phyloP scores from a whole-genome alignment of 2,329 filamentous ascomycete species.

The Westerdykella aurantiaca region DNA sequence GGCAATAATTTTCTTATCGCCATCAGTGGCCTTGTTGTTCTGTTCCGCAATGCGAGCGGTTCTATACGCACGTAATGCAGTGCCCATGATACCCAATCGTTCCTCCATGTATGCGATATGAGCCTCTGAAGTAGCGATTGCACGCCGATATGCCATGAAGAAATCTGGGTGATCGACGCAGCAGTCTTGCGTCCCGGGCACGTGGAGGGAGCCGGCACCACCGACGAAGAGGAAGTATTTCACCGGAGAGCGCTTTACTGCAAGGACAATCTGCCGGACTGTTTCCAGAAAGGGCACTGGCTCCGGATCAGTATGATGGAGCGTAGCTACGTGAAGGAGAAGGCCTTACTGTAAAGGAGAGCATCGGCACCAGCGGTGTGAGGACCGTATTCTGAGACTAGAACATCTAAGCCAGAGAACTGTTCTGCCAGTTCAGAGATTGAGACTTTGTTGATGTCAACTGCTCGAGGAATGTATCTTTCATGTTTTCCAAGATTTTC shows the following conservation, averaged over 20 bases:
- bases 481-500: constrained; percentile 27
- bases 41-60: constrained; percentile 20
- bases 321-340: neutral
- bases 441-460: constrained; percentile 22
- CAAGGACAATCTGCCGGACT: constrained; percentile 29
- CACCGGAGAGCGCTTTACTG: constrained; percentile 20
- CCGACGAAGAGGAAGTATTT: constrained; percentile 34
- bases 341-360: constrained; percentile 25
- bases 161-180: constrained; percentile 31
- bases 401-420: constrained; percentile 26
- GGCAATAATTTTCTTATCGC: constrained; percentile 12
- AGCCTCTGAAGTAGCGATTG: constrained; percentile 30
- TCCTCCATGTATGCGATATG: constrained; percentile 34
- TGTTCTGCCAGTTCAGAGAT: constrained; percentile 21
- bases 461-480: constrained; percentile 20
- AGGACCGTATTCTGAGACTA: constrained; percentile 32
- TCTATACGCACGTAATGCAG: constrained; percentile 19
- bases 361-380: constrained; percentile 26
- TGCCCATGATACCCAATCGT: constrained; percentile 27
- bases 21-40: constrained; percentile 10
- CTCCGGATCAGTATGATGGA: neutral
- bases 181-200: constrained; percentile 15
- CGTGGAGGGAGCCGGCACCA: constrained; percentile 29
- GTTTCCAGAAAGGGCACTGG: constrained; percentile 33
- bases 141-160: constrained; percentile 32